phyloP scores from a whole-genome alignment of 208 protist genomes.

The Leishmania major region DNA sequence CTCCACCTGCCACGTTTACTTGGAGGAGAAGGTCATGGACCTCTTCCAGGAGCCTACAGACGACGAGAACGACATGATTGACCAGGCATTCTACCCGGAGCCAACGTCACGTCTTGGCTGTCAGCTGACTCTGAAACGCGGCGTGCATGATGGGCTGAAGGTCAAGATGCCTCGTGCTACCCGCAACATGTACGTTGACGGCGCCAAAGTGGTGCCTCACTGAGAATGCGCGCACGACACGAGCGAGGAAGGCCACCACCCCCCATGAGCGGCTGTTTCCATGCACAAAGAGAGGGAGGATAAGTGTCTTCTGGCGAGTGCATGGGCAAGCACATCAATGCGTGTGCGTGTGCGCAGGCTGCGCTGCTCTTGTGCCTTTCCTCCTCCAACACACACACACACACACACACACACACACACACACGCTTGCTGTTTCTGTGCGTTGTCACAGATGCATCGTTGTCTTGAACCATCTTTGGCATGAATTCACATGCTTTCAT shows the following conservation, averaged over 20 bases:
- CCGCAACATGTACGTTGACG: constrained; percentile 94
- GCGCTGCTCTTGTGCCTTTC: neutral
- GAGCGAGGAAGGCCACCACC: neutral
- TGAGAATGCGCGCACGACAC: constrained; percentile 7
- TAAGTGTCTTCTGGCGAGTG: neutral
- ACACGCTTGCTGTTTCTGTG: too few species aligned
- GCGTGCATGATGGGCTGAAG: constrained; percentile 81
- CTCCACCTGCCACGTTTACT: constrained; percentile 98
- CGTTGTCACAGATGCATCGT: too few species aligned
- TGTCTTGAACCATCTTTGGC: too few species aligned
- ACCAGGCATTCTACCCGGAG: constrained; percentile 88
- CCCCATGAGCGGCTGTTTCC: neutral
- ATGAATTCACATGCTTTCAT: too few species aligned
- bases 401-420: neutral
- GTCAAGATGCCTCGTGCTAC: constrained; percentile 84
- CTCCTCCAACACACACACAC: neutral
- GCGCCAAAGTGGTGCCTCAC: constrained; percentile 80
- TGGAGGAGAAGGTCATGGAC: constrained; percentile 86
- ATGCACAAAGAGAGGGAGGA: neutral
- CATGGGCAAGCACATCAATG: neutral
- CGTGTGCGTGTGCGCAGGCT: neutral
- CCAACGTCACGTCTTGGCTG: constrained; percentile 89
- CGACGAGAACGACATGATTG: constrained; percentile 95
- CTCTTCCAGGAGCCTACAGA: constrained; percentile 92
- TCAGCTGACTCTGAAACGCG: constrained; percentile 72